Base-by-base conservation (phyloP, 1,284 basidiomycete species). In the Rhodotorula sp. region DNA sequence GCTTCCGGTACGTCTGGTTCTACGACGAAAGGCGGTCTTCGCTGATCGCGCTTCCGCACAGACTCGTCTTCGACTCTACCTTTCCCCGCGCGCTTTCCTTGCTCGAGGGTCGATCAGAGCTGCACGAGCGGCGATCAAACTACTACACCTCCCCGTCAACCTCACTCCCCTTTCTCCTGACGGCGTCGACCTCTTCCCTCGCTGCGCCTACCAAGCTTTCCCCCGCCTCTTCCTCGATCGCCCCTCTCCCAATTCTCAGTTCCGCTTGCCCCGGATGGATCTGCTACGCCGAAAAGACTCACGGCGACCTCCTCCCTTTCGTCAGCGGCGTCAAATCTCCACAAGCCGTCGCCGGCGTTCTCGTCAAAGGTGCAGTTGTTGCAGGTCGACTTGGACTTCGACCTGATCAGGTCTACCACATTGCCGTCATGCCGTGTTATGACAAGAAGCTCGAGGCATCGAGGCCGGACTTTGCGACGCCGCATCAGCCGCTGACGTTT, bases 391-490 rank as follows among this genome's bases (percentile, higher is more conserved):
- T 87, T 84, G 85, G 83, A 5, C 86, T 86, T 76, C 93, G 89
- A 44, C 89, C 91, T 2, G 84, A 89, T 76, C 84, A 91, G 76
- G 86, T 97, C 63, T 99, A 98, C 80, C 96, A 99, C 77, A 91
- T 98, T 70, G 87, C 92, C 0, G 92, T 98, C 52, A 99, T 99
- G 94, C 94, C 95, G 0, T 99, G 96, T 81, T 99, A 98, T 81
- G 96, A 99, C 84, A 99, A 99, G 83, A 99, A 99, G 80, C 88
- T 99, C 34, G 96, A 99, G 82, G 95, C 96, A 0, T 94, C 92
- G 22, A 86, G 96, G 34, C 85, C 88, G 58, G 93, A 96, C 79
- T 97, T 96, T 79, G 91, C 91, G 79, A 88, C 88, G 10, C 69
- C 88, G 4, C 61, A 55, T 47, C 26, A 57, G 6, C 34, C 53